Evolutionary conservation across 805 yeast genomes (phyloP).

Genomic region (Monosporozyma unispora): DNA sequence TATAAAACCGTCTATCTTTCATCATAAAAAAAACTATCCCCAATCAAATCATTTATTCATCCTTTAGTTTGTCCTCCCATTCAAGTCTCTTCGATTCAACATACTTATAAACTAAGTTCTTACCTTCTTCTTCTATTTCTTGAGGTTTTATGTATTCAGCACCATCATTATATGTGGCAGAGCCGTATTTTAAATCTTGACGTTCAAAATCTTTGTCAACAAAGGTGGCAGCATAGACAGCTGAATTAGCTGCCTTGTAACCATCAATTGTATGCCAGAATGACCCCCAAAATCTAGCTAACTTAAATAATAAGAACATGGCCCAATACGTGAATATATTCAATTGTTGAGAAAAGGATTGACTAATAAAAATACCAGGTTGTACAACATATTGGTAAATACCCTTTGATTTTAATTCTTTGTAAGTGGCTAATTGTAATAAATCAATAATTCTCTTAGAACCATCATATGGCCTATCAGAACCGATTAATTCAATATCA

Average conservation of each 20-base stretch:
- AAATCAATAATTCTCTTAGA: conserved; percentile 82
- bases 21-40: neutral
- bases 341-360: conserved; percentile 64
- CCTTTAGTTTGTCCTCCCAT: conserved; percentile 67
- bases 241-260: conserved; percentile 82
- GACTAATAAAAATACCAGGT: conserved; percentile 91
- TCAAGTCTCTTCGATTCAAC: conserved; percentile 45
- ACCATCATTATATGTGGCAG: conserved; percentile 61
- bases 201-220: conserved; percentile 35
- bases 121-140: conserved; percentile 55
- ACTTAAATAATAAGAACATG: conserved; percentile 73
- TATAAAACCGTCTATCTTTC: neutral
- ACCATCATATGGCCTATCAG: conserved; percentile 76
- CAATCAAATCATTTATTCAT: conserved; percentile 15
- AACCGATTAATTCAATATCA: conserved; percentile 61
- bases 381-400: conserved; percentile 73
- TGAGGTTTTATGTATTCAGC: conserved; percentile 48
- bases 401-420: conserved; percentile 40
- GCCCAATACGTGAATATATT: conserved; percentile 74
- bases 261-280: conserved; percentile 85
- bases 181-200: conserved; percentile 58
- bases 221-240: conserved; percentile 52
- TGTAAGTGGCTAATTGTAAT: conserved; percentile 63
- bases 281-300: conserved; percentile 75
- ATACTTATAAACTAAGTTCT: conserved; percentile 51